Evolutionary conservation across 768 basidiomycete genomes (phyloP).

Genomic region (Tubosaeta sp.): DNA sequence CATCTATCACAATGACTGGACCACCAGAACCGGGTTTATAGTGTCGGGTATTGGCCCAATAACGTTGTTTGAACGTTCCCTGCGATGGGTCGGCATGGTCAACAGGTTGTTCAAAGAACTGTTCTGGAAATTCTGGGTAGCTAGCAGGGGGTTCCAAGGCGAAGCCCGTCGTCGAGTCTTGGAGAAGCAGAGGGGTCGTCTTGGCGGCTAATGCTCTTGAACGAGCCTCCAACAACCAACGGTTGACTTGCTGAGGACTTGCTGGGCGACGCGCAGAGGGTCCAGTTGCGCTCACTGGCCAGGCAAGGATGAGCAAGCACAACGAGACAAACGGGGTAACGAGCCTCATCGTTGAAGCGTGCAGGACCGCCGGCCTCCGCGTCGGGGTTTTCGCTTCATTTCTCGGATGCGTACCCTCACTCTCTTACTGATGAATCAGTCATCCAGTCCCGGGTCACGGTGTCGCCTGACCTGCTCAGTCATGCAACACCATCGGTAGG

Average conservation of each 20-base stretch:
- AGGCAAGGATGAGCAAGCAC: constrained; percentile 6
- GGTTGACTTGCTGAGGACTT: constrained; percentile 61
- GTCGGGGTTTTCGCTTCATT: neutral
- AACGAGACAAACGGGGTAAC: constrained; percentile 8
- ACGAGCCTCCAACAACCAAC: constrained; percentile 48
- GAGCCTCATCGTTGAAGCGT: constrained; percentile 13
- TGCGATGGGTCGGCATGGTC: constrained; percentile 67
- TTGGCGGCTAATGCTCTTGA: constrained; percentile 12
- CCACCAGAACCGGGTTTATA: constrained; percentile 67
- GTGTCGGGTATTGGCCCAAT: constrained; percentile 85
- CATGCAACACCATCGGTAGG: neutral
- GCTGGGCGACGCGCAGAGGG: constrained; percentile 14
- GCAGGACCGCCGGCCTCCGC: neutral
- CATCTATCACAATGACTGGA: constrained; percentile 88
- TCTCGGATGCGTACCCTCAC: too few species aligned
- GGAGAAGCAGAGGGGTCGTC: constrained; percentile 20
- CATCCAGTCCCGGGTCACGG: too few species aligned
- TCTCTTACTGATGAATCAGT: neutral
- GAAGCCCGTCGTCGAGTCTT: constrained; percentile 13
- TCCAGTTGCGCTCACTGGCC: constrained; percentile 8
- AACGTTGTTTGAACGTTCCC: constrained; percentile 79
- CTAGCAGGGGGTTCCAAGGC: constrained; percentile 1
- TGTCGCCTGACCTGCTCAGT: too few species aligned
- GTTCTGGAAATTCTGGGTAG: constrained; percentile 45
- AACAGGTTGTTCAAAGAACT: constrained; percentile 80